These are phyloP conservation scores for Aspergillus unguis DNA, from an alignment of 2,329 filamentous ascomycete species.

Conservation along the genomic window DNA sequence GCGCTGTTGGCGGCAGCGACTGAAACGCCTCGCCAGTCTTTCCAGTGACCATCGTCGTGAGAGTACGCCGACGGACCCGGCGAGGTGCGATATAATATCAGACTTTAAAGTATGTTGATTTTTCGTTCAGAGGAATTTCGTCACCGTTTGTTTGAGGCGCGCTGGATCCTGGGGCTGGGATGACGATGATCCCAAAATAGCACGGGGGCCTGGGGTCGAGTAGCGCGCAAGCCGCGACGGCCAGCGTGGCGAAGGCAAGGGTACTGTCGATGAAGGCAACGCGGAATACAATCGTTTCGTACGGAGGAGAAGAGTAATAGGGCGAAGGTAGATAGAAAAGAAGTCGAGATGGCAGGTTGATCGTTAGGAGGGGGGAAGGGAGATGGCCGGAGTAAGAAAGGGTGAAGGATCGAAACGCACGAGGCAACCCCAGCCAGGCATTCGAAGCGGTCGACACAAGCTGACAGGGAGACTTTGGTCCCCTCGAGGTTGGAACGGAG, in stretches of 20 bases:
- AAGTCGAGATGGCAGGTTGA: slow-evolving; percentile 8
- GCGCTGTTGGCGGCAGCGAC: slow-evolving; percentile 26
- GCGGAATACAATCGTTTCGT: neutral
- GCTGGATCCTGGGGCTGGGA: slow-evolving; percentile 29
- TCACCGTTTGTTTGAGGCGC: slow-evolving; percentile 27
- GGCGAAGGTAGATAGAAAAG: slow-evolving; percentile 2
- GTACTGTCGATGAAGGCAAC: slow-evolving; percentile 1
- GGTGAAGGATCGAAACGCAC: slow-evolving; percentile 8
- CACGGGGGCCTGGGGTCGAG: slow-evolving; percentile 21
- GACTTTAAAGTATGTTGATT: slow-evolving; percentile 14
- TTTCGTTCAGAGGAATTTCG: slow-evolving; percentile 15
- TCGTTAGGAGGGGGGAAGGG: slow-evolving; percentile 9
- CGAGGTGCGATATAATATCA: slow-evolving; percentile 2
- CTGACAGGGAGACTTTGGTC: slow-evolving; percentile 10
- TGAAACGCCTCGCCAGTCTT: slow-evolving; percentile 37
- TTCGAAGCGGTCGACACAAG: slow-evolving; percentile 3
- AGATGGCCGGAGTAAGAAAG: slow-evolving; percentile 8
- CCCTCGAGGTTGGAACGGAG: slow-evolving; percentile 3
- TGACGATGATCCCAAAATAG: slow-evolving; percentile 28
- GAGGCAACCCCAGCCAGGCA: neutral
- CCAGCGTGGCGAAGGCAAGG: slow-evolving; percentile 8
- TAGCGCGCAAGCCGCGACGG: slow-evolving; percentile 19
- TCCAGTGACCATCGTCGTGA: slow-evolving; percentile 35
- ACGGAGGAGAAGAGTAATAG: neutral
- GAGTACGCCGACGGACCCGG: neutral